A percentile compares a stretch with the other conserved stretches of the same genome.
Conservation (phyloP, 139 green algal genomes). For the Asterochloris sp. region DNA sequence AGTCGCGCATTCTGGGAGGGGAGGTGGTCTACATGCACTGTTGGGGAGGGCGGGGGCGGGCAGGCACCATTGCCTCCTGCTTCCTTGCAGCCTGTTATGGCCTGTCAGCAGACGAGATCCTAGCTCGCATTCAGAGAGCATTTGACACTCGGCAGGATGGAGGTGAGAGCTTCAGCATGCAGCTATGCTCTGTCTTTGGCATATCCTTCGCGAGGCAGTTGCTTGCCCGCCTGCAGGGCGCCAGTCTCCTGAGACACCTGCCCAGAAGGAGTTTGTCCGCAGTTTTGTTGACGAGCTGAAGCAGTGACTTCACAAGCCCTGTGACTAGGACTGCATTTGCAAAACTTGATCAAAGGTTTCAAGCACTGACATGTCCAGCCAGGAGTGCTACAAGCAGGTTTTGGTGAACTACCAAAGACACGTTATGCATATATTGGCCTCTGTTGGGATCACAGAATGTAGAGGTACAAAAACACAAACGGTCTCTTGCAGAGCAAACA, state of each 20-base stretch:
- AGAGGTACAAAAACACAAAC: no score
- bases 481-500: no score
- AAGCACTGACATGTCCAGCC: no score
- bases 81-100: conserved; percentile 61
- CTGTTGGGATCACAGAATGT: no score
- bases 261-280: conserved; percentile 7
- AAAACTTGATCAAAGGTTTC: no score
- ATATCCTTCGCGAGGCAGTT: not conserved
- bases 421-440: no score
- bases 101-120: conserved; percentile 61
- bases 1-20: conserved; percentile 38
- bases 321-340: no score
- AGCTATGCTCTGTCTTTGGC: not conserved
- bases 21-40: conserved; percentile 83
- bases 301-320: not conserved
- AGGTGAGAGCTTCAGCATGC: not conserved
- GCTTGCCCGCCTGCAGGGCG: not conserved
- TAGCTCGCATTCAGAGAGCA: conserved; percentile 63
- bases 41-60: conserved; percentile 81
- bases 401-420: no score
- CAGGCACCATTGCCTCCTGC: conserved; percentile 70
- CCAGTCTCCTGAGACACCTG: conserved; percentile 10
- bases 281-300: conserved; percentile 8
- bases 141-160: conserved; percentile 58
- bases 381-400: no score